Evolutionary conservation across 768 basidiomycete species (phyloP), one percentile per base, ranked within the genome.

Genomic region (Neoboletus magnificus): DNA sequence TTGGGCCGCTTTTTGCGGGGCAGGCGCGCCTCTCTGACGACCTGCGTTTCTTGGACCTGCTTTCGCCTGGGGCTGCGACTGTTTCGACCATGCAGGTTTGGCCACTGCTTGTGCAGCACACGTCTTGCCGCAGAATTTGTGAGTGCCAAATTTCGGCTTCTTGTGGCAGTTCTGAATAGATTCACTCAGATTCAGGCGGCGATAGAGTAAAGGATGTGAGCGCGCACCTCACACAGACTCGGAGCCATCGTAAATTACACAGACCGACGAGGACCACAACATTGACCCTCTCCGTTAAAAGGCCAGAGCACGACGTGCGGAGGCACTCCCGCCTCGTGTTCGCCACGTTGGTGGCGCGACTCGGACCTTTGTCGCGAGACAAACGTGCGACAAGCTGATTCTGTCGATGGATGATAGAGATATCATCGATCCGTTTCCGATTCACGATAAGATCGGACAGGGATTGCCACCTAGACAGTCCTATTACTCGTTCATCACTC

Each of bases 61-160:
- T 48, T 58, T 66, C 11, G 50, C 43, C 44, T 61, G 53, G 10
- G 51, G 25, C 11, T 63, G 63, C 16, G 61, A 32, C n/a, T 54
- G 65, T 36, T 43, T 66, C 16, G 48, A 16, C 13, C 39, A 45
- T 20, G 52, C 48, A 49, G 60, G 46, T n/a, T 53, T 57, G n/a
- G 60, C 43, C 16, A 59, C 63, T 30, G 69, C 71, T 76, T 80
- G 61, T 27, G 81, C 77, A 10, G 74, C 73, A 58, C 84, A 85
- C 11, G 77, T 79, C 68, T 79, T 84, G 52, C 82, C 73, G 57
- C 84, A 85, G 61, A 77, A 86, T 18, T 74, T 76, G 70, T 84
- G 82, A 27, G 76, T 75, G 47, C 72, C 69, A 50, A 76, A 80
- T 65, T 83, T 84, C n/a, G 81, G 82, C 47, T 74, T 77, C 39